These are phyloP conservation scores for Brassica juncea DNA, from an alignment of 345 rosid species.

Conservation along the genomic window DNA sequence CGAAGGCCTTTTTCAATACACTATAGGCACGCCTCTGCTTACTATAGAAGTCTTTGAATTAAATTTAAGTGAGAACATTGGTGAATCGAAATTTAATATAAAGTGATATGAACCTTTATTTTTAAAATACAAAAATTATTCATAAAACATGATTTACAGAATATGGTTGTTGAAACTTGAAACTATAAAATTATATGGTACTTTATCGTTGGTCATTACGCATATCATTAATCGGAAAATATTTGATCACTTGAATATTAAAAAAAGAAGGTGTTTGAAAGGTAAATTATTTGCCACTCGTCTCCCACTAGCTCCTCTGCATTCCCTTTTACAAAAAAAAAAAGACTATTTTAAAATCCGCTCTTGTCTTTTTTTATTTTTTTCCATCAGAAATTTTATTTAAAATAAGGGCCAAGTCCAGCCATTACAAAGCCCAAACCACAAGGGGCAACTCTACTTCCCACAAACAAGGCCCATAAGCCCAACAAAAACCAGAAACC, in stretches of 20 bases:
- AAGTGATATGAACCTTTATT: neutral
- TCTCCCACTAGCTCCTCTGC: conserved; percentile 37
- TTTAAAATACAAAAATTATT: neutral
- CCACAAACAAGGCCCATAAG: too few species aligned
- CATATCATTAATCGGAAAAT: neutral
- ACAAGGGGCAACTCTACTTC: too few species aligned
- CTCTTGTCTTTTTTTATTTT: too few species aligned
- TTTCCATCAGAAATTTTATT: too few species aligned
- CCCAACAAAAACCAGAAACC: too few species aligned
- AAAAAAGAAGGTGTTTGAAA: conserved; percentile 6
- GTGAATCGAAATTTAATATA: conserved; percentile 1
- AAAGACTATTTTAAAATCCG: conserved; percentile 4
- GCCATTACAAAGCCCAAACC: too few species aligned
- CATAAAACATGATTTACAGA: neutral
- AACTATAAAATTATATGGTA: neutral
- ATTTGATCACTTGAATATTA: neutral
- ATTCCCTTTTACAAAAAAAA: conserved; percentile 2
- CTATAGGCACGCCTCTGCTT: neutral
- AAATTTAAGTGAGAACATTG: neutral
- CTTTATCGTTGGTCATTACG: neutral
- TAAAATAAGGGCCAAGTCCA: too few species aligned
- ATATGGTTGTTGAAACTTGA: neutral
- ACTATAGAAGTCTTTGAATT: neutral
- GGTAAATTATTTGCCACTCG: conserved; percentile 39
- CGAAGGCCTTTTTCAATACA: too few species aligned